These are phyloP conservation scores for Penicillium glabrum DNA, from an alignment of 2,329 filamentous ascomycete genomes.

Conservation along the genomic window DNA sequence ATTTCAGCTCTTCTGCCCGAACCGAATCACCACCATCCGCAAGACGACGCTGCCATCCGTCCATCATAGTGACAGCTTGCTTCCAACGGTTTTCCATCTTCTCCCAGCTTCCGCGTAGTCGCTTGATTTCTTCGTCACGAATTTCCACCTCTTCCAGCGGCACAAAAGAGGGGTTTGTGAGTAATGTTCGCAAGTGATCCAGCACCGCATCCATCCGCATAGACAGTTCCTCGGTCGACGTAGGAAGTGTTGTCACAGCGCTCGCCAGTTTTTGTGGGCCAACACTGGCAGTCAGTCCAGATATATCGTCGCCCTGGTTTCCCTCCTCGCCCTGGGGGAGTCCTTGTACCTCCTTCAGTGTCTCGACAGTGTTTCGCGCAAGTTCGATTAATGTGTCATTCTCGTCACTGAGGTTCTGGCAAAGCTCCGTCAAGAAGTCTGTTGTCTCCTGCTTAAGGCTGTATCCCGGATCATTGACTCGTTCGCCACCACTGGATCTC, in stretches of 20 bases:
- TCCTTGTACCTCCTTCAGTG: constrained; percentile 63
- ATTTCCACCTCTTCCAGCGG: constrained; percentile 90
- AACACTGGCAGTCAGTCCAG: constrained; percentile 25
- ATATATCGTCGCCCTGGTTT: constrained; percentile 33
- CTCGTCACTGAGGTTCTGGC: constrained; percentile 81
- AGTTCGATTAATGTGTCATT: constrained; percentile 79
- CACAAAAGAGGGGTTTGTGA: constrained; percentile 96
- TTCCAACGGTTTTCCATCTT: constrained; percentile 91
- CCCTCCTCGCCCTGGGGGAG: constrained; percentile 35
- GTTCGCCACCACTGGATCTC: constrained; percentile 35
- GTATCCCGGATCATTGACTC: constrained; percentile 59
- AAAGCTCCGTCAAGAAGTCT: constrained; percentile 81
- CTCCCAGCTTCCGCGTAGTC: constrained; percentile 82
- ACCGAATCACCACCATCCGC: constrained; percentile 42
- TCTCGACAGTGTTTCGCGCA: constrained; percentile 68
- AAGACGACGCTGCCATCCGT: constrained; percentile 86
- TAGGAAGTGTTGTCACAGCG: constrained; percentile 49
- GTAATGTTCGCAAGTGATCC: constrained; percentile 74
- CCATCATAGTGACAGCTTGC: constrained; percentile 86
- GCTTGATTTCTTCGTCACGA: constrained; percentile 86
- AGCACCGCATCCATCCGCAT: constrained; percentile 74
- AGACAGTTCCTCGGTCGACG: constrained; percentile 67
- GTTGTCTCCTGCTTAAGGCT: constrained; percentile 84
- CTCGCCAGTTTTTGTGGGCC: constrained; percentile 24
- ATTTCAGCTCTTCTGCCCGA: constrained; percentile 44